Percentiles rank a stretch among this genome's conserved stretches.
These are phyloP conservation scores for Hydnomerulius pinastri DNA, from an alignment of 768 basidiomycete species.

Conservation along the genomic window DNA sequence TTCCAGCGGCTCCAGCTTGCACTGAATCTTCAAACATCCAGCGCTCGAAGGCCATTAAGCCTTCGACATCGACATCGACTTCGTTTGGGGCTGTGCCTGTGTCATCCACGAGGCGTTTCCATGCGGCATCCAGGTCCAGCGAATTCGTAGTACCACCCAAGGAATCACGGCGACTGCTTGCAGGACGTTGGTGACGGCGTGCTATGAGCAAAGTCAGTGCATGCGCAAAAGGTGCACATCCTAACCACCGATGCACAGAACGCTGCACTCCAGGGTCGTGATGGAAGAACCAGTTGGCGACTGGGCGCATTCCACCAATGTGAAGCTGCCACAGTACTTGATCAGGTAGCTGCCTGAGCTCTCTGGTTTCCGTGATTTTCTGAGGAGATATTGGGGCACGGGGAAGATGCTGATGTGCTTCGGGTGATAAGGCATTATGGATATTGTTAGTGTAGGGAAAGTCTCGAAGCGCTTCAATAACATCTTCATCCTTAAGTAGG, in stretches of 20 bases:
- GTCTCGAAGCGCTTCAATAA: neutral
- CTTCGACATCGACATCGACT: neutral
- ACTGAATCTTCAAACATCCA: neutral
- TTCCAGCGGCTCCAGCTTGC: neutral
- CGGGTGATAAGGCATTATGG: neutral
- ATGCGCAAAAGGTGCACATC: neutral
- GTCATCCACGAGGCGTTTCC: neutral
- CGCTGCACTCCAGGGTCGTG: neutral
- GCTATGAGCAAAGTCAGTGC: neutral
- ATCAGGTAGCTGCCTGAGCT: neutral
- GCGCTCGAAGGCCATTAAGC: neutral
- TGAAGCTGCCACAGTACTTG: neutral
- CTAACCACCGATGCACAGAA: neutral
- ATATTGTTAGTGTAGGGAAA: neutral
- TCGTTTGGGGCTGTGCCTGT: neutral
- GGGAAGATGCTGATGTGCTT: neutral
- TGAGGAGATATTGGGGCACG: neutral
- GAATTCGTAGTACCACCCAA: too few species aligned
- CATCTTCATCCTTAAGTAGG: neutral
- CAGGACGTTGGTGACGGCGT: neutral
- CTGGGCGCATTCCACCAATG: neutral
- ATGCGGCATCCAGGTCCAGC: neutral
- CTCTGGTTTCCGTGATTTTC: neutral
- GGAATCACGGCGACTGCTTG: too few species aligned
- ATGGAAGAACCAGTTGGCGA: constrained; percentile 1